Base-by-base conservation (phyloP, 257 asterid genomes). In the Gentiana straminea region DNA sequence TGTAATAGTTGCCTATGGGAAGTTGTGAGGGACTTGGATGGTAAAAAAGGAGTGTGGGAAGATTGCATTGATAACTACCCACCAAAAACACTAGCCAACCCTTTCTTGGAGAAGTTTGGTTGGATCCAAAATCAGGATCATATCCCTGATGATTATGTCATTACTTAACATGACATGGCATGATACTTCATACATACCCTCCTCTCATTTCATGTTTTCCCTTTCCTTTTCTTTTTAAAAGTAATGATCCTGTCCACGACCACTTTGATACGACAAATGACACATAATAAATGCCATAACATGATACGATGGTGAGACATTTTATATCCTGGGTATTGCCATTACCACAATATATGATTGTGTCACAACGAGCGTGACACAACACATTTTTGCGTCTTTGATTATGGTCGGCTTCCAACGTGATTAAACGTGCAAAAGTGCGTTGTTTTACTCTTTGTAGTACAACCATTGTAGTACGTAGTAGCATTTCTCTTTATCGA, bases 1-100 rank as follows among this genome's bases (percentile, higher is more conserved):
- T 91, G 98, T 64, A 87, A 87, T 65, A 91, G 97, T 67, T 71
- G 95, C 13, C 43, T 84, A 56, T 91, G 98, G 98, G 85, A 91
- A 39, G 98, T 91, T 63, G 8, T 87, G 24, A 76, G 84, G 57
- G 98, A 91, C 57, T 68, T 84, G 79, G 81, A 65, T 8, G 81
- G 67, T 8, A 82, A 75, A 6, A 62, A 11, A 33, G 79, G 78
- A 64, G 98, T 84, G 5, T 87, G 98, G 98, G 48, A 45, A 35
- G 83, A 72, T 0, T 73, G 77, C 52, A 79, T 87, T 41, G 61
- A 81, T 37, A 70, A 48, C 8, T 91, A 87, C 47, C 98, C 98
- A 0, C 67, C 62, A 1, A 64, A 77, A 66, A 74, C 68, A 53
- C 59, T 83, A 63, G 47, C 71, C 0, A 91, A 87, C 61, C 96